These are phyloP conservation scores for Neurospora sp. DNA, from an alignment of 495 filamentous ascomycete species.

Conservation along the genomic window DNA sequence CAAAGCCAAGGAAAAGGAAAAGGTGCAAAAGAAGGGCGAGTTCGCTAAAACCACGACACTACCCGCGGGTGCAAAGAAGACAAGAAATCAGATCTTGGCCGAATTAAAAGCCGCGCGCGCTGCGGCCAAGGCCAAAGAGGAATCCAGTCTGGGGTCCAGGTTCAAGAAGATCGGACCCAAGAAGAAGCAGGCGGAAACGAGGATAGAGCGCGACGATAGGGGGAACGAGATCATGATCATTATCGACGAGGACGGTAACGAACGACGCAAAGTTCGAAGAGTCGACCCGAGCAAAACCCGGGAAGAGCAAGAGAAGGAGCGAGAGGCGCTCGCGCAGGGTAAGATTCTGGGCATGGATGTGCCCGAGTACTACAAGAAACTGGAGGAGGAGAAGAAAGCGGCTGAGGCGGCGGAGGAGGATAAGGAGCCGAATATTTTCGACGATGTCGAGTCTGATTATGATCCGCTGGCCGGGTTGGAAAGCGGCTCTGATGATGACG, in stretches of 20 bases:
- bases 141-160: conserved; percentile 54
- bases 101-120: conserved; percentile 69
- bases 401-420: conserved; percentile 45
- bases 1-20: conserved; percentile 44
- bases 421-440: conserved; percentile 69
- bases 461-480: conserved; percentile 71
- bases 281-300: conserved; percentile 21
- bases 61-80: conserved; percentile 54
- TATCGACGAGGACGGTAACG: conserved; percentile 76
- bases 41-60: conserved; percentile 53
- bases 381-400: conserved; percentile 21
- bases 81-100: conserved; percentile 72
- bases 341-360: conserved; percentile 74
- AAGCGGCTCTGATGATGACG: conserved; percentile 36
- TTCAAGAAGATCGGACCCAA: conserved; percentile 71
- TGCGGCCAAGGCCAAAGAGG: conserved; percentile 45
- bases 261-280: conserved; percentile 73
- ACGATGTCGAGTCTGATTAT: conserved; percentile 76
- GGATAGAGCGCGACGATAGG: conserved; percentile 65
- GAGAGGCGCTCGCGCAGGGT: conserved; percentile 47
- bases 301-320: conserved; percentile 28
- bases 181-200: conserved; percentile 50
- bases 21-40: conserved; percentile 63
- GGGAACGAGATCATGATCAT: conserved; percentile 79
- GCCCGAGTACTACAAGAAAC: conserved; percentile 46